These are phyloP conservation scores for Lichtheimia ornata DNA, from an alignment of 371 early-diverging fungal genomes.

Conservation along the genomic window DNA sequence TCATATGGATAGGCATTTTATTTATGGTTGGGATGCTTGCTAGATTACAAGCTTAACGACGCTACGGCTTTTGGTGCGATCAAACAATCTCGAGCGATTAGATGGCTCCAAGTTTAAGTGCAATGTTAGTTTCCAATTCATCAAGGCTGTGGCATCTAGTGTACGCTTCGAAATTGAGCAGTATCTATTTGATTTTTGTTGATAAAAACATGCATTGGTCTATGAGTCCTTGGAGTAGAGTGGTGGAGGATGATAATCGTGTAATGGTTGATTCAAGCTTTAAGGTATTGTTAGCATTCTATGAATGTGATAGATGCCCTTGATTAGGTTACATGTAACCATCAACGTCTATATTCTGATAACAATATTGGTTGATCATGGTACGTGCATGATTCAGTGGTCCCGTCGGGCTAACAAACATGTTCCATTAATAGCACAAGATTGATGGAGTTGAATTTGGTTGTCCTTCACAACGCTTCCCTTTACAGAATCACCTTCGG, in stretches of 20 bases:
- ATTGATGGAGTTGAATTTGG: no score
- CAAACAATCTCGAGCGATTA: conserved; percentile 71
- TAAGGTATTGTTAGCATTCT: no score
- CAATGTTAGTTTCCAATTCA: conserved; percentile 80
- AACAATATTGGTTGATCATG: neutral
- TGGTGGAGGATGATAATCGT: neutral
- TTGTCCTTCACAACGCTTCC: no score
- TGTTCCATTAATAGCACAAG: neutral
- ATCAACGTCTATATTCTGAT: no score
- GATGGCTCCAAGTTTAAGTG: conserved; percentile 84
- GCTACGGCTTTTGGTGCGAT: conserved; percentile 68
- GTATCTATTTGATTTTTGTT: conserved; percentile 80
- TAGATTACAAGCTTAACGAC: conserved; percentile 81
- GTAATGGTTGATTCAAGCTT: neutral
- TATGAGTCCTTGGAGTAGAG: no score
- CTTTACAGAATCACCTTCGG: no score
- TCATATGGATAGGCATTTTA: neutral
- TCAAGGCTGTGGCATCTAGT: conserved; percentile 63
- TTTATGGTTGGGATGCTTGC: neutral
- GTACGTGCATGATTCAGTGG: neutral
- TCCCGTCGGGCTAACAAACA: neutral
- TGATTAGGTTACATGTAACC: no score
- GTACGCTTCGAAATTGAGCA: conserved; percentile 82
- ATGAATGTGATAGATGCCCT: no score
- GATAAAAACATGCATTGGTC: neutral